Evolutionary conservation across 805 yeast genomes (phyloP).

Genomic region (Candida yuanshanica): DNA sequence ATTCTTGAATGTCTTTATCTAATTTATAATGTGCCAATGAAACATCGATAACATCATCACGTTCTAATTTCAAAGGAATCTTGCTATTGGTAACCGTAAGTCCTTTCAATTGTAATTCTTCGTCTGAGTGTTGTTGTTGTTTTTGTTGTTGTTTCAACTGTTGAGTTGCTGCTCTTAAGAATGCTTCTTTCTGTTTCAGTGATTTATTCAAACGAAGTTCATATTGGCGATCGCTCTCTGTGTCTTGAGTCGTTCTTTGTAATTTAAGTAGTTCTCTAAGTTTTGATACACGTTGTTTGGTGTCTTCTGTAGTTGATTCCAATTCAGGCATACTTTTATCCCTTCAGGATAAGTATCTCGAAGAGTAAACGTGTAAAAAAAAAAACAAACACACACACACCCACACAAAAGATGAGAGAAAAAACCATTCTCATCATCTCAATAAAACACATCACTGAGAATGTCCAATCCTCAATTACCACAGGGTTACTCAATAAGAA

Average conservation of each 20-base stretch:
- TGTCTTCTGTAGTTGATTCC: not conserved
- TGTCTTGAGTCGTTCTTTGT: not conserved
- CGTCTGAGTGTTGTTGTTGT: not conserved
- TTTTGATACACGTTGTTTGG: not conserved
- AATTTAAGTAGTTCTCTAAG: not conserved
- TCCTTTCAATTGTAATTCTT: constrained; percentile 5
- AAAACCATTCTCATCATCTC: not conserved
- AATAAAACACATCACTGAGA: constrained; percentile 2
- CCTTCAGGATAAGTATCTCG: no score
- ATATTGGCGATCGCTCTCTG: not conserved
- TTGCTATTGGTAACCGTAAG: constrained; percentile 10
- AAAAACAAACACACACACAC: not conserved
- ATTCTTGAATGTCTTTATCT: constrained; percentile 12
- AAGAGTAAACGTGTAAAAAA: no score
- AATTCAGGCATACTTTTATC: not conserved
- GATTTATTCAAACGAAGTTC: not conserved
- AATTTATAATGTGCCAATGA: constrained; percentile 12
- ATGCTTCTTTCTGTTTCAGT: not conserved
- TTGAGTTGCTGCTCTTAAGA: not conserved
- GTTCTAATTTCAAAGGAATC: constrained; percentile 15
- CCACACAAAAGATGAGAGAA: not conserved
- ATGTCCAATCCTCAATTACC: constrained; percentile 33
- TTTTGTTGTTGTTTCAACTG: not conserved
- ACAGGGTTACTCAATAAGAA: constrained; percentile 64
- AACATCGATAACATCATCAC: constrained; percentile 22